Evolutionary conservation across 2,329 filamentous ascomycete species (phyloP).

Genomic region (Fusarium sambucinum): DNA sequence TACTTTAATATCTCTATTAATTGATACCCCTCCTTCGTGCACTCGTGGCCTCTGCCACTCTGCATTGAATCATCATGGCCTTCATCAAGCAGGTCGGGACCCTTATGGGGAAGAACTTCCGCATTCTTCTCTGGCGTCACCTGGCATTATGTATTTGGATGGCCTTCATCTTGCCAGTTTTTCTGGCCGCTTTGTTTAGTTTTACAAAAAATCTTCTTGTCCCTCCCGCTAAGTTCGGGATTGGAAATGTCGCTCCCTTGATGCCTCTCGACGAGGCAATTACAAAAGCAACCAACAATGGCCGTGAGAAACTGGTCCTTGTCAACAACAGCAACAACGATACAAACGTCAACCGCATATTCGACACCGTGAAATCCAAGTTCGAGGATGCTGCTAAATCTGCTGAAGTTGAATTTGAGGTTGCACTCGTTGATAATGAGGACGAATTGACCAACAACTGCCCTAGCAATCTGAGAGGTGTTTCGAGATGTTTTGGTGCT

Average conservation of each 20-base stretch:
- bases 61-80: conserved; percentile 57
- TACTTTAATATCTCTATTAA: conserved; percentile 2
- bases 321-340: conserved; percentile 79
- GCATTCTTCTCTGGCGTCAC: conserved; percentile 69
- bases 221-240: conserved; percentile 79
- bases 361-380: conserved; percentile 70
- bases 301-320: conserved; percentile 78
- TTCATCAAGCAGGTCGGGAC: conserved; percentile 70
- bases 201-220: conserved; percentile 88
- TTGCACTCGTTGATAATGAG: conserved; percentile 66
- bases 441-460: conserved; percentile 73
- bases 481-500: conserved; percentile 78
- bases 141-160: conserved; percentile 64
- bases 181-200: conserved; percentile 69
- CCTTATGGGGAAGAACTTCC: conserved; percentile 71
- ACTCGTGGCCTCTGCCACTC: conserved; percentile 17
- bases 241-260: conserved; percentile 72
- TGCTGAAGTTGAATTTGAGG: conserved; percentile 66
- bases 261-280: conserved; percentile 75
- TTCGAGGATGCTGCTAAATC: conserved; percentile 66
- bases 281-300: conserved; percentile 62
- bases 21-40: conserved; percentile 4
- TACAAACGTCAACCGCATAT: conserved; percentile 79
- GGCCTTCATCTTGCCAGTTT: conserved; percentile 70
- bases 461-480: conserved; percentile 72